These are phyloP conservation scores for Penicillium sp. DNA, from an alignment of 2,329 filamentous ascomycete genomes.

Conservation along the genomic window DNA sequence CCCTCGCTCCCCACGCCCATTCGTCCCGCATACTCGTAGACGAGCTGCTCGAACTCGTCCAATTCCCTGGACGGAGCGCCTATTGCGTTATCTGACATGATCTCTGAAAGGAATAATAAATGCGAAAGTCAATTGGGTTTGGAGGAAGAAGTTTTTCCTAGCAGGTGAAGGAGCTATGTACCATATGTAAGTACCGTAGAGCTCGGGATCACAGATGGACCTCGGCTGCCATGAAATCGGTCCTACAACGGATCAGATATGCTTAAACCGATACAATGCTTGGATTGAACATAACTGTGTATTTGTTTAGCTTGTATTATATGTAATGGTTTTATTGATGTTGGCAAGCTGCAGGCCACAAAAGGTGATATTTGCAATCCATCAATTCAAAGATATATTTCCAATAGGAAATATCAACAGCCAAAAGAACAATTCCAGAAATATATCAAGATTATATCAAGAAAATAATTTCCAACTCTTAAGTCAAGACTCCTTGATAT, in stretches of 20 bases:
- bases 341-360: background rate
- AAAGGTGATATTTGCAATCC: background rate
- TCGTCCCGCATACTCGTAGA: slow-evolving; percentile 27
- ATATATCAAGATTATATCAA: background rate
- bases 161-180: background rate
- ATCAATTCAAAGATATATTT: background rate
- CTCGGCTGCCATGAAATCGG: slow-evolving; percentile 15
- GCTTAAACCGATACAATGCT: background rate
- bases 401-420: background rate
- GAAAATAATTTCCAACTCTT: background rate
- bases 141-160: background rate
- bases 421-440: background rate
- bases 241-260: background rate
- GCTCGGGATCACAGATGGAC: slow-evolving; percentile 10
- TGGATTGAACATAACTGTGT: background rate
- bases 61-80: slow-evolving; percentile 24
- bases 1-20: slow-evolving; percentile 21
- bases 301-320: background rate
- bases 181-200: background rate
- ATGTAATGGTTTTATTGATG: background rate
- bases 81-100: slow-evolving; percentile 20
- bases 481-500: background rate
- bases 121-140: background rate
- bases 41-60: slow-evolving; percentile 32
- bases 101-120: background rate